Percentiles rank a stretch among this genome's conserved stretches.
phyloP scores from a whole-genome alignment of 495 filamentous ascomycete species.

The Penicillium paxilli region DNA sequence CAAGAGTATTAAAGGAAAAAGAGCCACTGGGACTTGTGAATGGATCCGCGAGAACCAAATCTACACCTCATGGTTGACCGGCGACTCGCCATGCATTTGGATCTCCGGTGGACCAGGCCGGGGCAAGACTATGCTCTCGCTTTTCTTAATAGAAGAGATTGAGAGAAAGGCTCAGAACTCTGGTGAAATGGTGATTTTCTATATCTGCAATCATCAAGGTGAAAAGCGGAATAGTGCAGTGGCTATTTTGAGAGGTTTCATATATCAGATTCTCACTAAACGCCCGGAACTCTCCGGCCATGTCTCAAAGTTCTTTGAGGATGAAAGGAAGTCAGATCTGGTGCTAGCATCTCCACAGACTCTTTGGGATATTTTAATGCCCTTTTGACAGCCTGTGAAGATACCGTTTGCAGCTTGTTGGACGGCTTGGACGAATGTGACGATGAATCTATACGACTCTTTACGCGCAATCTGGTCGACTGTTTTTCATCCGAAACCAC shows the following conservation, averaged over 20 bases:
- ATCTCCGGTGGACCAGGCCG: not conserved
- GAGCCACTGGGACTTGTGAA: not conserved
- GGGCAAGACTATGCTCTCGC: conserved; percentile 1
- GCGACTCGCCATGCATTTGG: not conserved
- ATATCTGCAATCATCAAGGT: not conserved
- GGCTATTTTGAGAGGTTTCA: not conserved
- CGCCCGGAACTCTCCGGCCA: not conserved
- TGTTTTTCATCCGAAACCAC: no score
- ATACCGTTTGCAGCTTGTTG: not conserved
- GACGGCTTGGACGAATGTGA: not conserved
- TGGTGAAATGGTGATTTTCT: not conserved
- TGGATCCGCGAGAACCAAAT: not conserved
- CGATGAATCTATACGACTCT: not conserved
- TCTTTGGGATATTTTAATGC: not conserved
- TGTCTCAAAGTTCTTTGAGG: not conserved
- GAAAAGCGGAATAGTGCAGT: not conserved
- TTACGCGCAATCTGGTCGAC: no score
- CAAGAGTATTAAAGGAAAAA: not conserved
- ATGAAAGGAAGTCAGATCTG: not conserved
- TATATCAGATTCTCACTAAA: not conserved
- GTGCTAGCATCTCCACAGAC: not conserved
- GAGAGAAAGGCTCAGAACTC: not conserved
- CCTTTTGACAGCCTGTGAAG: not conserved
- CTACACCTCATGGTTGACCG: not conserved
- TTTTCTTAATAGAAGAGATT: not conserved